A percentile compares a stretch with the other conserved stretches of the same genome.
These are phyloP conservation scores for Penicillium argentinense DNA, from an alignment of 495 filamentous ascomycete genomes.

Conservation along the genomic window DNA sequence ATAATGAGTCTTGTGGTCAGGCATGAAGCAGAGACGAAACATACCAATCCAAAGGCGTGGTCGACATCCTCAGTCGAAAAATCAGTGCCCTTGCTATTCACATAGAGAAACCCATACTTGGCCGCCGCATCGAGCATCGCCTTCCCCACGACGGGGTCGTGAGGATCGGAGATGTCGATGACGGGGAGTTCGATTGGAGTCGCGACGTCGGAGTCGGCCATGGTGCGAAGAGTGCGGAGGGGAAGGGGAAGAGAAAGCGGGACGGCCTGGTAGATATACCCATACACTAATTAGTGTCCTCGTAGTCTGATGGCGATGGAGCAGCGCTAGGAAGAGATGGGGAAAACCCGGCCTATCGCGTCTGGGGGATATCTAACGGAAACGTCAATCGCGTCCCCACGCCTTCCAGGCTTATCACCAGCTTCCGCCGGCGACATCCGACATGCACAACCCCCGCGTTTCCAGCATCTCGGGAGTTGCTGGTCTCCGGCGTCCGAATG, in stretches of 20 bases:
- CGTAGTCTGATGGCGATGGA: not conserved
- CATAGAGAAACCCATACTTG: slow-evolving; percentile 85
- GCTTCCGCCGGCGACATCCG: slow-evolving; percentile 21
- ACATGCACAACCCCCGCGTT: slow-evolving; percentile 8
- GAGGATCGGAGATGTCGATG: slow-evolving; percentile 67
- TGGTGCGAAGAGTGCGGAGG: not conserved
- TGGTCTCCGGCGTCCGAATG: not conserved
- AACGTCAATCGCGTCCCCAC: not conserved
- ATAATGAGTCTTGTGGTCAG: slow-evolving; percentile 1
- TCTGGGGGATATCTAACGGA: slow-evolving; percentile 12
- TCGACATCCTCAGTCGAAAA: slow-evolving; percentile 68
- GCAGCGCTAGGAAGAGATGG: slow-evolving; percentile 10
- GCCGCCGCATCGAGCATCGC: slow-evolving; percentile 77
- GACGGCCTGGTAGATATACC: not conserved
- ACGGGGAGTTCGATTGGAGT: slow-evolving; percentile 65
- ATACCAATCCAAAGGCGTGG: slow-evolving; percentile 72
- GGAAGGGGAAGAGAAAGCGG: not conserved
- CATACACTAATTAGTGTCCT: too few relatives aligned
- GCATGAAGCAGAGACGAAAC: slow-evolving; percentile 11
- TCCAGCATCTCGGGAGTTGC: not conserved
- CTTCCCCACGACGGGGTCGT: slow-evolving; percentile 59
- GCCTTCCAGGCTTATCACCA: not conserved
- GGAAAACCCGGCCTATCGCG: slow-evolving; percentile 19
- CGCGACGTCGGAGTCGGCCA: slow-evolving; percentile 28
- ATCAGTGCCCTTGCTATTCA: slow-evolving; percentile 66